Evolutionary conservation across 208 protist species (phyloP).

Genomic region (Perkinsela sp.): DNA sequence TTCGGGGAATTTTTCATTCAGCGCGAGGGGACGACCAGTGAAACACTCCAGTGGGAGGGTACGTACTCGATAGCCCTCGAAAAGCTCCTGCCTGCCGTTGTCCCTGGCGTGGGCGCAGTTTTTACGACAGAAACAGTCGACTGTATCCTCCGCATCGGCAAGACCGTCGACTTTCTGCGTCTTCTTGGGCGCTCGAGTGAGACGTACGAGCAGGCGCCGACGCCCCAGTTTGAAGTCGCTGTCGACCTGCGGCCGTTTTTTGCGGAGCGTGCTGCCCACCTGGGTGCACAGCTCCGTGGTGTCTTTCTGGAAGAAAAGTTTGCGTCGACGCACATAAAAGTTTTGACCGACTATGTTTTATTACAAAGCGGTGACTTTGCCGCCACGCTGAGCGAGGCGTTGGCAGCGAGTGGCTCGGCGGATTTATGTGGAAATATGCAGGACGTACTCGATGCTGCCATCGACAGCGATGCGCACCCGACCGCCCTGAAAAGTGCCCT

Average conservation of each 20-base stretch:
- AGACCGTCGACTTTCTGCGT: not conserved
- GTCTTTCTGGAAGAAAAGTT: not conserved
- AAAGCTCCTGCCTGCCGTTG: not conserved
- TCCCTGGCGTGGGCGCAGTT: not conserved
- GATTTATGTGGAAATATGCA: not conserved
- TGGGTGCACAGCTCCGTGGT: not conserved
- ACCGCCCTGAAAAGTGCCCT: not conserved
- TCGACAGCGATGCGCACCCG: not conserved
- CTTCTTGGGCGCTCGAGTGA: not conserved
- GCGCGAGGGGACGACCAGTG: not conserved
- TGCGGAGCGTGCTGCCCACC: not conserved
- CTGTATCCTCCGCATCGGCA: not conserved
- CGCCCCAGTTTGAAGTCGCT: not conserved
- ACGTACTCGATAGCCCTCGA: not conserved
- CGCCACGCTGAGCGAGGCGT: not conserved
- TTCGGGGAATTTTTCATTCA: not conserved
- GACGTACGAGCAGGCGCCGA: not conserved
- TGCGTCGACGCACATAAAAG: not conserved
- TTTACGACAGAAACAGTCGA: not conserved
- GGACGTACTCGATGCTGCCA: not conserved
- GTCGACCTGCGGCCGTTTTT: not conserved
- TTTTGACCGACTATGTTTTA: not conserved
- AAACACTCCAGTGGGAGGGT: not conserved
- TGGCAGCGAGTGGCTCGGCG: not conserved
- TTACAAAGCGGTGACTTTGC: not conserved